phyloP scores from a whole-genome alignment of 345 rosid species.

The Dimocarpus longan region DNA sequence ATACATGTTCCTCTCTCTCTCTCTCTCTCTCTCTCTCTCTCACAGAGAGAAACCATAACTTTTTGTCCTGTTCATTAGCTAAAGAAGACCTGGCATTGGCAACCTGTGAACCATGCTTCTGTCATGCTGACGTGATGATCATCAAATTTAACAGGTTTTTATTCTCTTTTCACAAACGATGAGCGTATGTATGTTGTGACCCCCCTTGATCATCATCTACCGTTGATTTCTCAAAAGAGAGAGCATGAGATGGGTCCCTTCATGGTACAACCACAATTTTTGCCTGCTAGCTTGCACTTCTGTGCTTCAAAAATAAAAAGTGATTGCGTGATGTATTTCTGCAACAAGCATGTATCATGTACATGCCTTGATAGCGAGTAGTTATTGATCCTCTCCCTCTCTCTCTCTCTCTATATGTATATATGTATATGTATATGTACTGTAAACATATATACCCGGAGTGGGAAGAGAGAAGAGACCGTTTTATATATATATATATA shows the following conservation, averaged over 20 bases:
- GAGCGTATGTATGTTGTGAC: no score
- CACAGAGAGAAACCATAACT: not conserved
- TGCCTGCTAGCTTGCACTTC: not conserved
- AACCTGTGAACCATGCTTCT: not conserved
- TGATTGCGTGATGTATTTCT: not conserved
- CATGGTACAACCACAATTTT: not conserved
- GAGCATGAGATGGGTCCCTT: no score
- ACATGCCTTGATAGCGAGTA: not conserved
- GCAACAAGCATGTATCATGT: conserved; percentile 8
- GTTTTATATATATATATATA: not conserved
- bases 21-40: no score
- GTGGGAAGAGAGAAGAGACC: not conserved
- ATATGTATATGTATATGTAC: not conserved
- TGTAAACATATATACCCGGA: not conserved
- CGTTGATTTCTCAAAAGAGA: not conserved
- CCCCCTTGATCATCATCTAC: not conserved
- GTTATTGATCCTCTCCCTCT: no score
- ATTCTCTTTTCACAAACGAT: not conserved
- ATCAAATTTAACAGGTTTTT: not conserved
- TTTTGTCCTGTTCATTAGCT: not conserved
- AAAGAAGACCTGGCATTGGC: not conserved
- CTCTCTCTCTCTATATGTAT: not conserved
- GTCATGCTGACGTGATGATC: conserved; percentile 33
- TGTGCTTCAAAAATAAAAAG: not conserved
- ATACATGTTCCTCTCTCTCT: not conserved